Base-by-base conservation (phyloP, 306 rosid species). In the Morella rubra region DNA sequence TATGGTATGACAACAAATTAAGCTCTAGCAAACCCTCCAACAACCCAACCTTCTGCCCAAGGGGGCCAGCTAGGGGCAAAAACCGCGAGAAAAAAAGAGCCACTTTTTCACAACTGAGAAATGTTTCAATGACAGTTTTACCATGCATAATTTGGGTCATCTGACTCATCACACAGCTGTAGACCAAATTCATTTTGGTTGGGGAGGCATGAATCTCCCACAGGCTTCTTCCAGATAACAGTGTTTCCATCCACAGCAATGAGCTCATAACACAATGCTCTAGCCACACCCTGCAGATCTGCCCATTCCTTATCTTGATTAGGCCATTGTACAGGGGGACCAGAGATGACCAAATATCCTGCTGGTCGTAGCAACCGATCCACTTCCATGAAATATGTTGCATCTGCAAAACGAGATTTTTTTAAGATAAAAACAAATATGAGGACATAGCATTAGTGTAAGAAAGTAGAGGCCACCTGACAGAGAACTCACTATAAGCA, bases 301-400 rank as follows among this genome's bases (percentile, higher is more conserved):
- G 98, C 91, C 98, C 98, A 96, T 86, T 96, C 99, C 87, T 92
- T 96, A 75, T 96, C 99, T 88, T 96, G 99, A 80, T 91, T 91
- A 70, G 94, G 75, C 99, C 99, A 96, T 80, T 89, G 93, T 47
- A 96, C 99, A 68, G 99, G 99, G 69, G 99, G 99, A 8, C 98
- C 99, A 65, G 98, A 96, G 71, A 96, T 93, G 74, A 96, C 93
- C 59, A 91, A 79, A 80, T 86, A 92, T 74, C 99, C 99, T 75
- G 98, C 93, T 44, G 96, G 99, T 70, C 98, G 98, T 78, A 96
- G 99, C 78, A 96, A 77, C 19, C 99, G 89, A 80, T 96, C 98
- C 64, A 96, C 99, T 89, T 96, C 98, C 9, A 92, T 77, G 88
- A 96, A 92, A 86, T 96, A 96, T 60, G 93, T 88, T 50, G 91